These are phyloP conservation scores for Luffa acutangula DNA, from an alignment of 306 rosid genomes.

Conservation along the genomic window DNA sequence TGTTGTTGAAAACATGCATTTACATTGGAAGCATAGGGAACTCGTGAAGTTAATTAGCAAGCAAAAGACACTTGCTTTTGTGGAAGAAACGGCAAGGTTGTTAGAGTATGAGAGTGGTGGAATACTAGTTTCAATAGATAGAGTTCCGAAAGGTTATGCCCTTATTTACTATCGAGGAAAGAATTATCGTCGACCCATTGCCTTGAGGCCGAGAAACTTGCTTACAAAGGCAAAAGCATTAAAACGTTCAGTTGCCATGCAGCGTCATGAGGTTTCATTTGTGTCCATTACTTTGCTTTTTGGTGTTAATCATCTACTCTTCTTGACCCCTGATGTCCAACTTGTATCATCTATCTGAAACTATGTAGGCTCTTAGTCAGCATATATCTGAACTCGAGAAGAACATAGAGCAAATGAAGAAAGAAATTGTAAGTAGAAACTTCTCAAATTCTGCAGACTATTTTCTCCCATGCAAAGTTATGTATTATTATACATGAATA, in stretches of 20 bases:
- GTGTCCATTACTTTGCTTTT: background rate
- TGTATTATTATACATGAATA: background rate
- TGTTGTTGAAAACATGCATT: conserved; percentile 90
- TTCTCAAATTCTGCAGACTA: background rate
- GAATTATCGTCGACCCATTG: conserved; percentile 70
- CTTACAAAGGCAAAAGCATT: conserved; percentile 84
- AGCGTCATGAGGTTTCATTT: conserved; percentile 71
- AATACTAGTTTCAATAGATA: conserved; percentile 76
- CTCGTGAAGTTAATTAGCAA: conserved; percentile 83
- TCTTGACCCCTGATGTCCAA: conserved; percentile 1
- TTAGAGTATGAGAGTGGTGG: conserved; percentile 89
- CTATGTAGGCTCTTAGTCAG: conserved; percentile 84
- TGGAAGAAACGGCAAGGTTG: conserved; percentile 84
- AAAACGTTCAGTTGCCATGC: conserved; percentile 78
- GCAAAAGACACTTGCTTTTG: conserved; percentile 72
- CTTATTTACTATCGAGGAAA: conserved; percentile 93
- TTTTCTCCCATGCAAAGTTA: background rate
- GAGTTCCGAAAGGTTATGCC: conserved; percentile 80
- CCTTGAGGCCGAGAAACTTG: conserved; percentile 73
- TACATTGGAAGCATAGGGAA: conserved; percentile 94
- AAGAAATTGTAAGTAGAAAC: conserved; percentile 58
- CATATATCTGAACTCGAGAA: conserved; percentile 64
- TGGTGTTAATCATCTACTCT: background rate
- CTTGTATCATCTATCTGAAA: conserved; percentile 18
- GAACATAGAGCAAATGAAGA: conserved; percentile 61